Base-by-base conservation (phyloP, 371 early-diverging fungal species). In the Blakeslea trispora region DNA sequence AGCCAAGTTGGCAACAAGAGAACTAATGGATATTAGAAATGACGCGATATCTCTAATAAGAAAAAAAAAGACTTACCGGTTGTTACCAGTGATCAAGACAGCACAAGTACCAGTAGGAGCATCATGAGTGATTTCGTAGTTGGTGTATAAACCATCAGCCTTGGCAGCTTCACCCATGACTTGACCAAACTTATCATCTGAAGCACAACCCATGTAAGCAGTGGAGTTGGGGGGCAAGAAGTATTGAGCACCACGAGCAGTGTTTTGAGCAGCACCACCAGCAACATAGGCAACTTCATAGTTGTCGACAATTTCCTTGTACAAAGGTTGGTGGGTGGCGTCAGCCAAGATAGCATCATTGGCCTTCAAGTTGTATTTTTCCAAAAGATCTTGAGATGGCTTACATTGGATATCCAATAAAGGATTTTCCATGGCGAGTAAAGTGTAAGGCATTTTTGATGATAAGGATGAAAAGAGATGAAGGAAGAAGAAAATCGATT, bases 211-310 rank as follows among this genome's bases (percentile, higher is more conserved):
- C 66, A 94, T 81, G 79, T 94, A 98, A 59, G 91, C 84, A 18
- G 93, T 92, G 18, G 88, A 84, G 59, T 88, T 87, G 61, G 88
- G 69, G 40, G 97, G 96, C 55, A 98, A 82, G 39, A 94, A 72
- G 77, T 88, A 91, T 83, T 89, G 92, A 44, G 91, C 91, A 63
- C 90, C 95, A 65, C 98, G 92, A 48, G 92, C 83, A 45, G 95
- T 82, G 88, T 98, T 98, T 74, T 98, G 97, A 40, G 92, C 87
- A 46, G 98, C 96, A 64, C 98, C 97, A 50, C 98, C 98, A 57
- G 96, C 96, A 71, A 94, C 91, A 72, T 91, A 94, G 63, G 79
- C 82, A 51, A 91, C 91, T 8, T 82, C 70, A 61, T 80, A 83
- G 72, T 83, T 75, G 34, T 81, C 71, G 45, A 89, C 78, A 55